phyloP scores from a whole-genome alignment of 1,139 yeast species.

The Tardiomyces depauwii region DNA sequence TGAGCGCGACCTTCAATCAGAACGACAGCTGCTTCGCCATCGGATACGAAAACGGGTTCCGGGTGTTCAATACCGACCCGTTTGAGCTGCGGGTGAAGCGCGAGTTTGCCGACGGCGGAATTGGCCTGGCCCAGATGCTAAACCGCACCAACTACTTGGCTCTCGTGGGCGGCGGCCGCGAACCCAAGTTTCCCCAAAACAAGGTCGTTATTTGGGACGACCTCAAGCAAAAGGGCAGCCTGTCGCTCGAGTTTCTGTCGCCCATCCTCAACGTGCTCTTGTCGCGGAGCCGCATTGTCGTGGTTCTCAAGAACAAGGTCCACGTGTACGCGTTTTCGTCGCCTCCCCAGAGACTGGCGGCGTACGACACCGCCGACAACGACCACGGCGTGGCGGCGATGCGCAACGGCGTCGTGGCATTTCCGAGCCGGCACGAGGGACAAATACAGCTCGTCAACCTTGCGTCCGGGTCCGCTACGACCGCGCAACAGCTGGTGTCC shows the following conservation, averaged over 20 bases:
- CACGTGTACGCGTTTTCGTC: constrained; percentile 71
- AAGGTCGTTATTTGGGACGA: constrained; percentile 85
- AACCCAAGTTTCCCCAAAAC: constrained; percentile 67
- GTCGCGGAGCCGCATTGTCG: constrained; percentile 65
- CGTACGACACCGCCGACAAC: constrained; percentile 64
- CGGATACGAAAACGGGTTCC: constrained; percentile 71
- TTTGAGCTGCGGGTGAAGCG: constrained; percentile 68
- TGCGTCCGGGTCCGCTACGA: constrained; percentile 30
- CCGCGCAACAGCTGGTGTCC: constrained; percentile 50
- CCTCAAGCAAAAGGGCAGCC: constrained; percentile 62
- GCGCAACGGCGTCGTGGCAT: constrained; percentile 45
- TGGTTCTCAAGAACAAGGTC: constrained; percentile 55
- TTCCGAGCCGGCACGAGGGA: constrained; percentile 52
- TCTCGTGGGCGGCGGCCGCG: constrained; percentile 76
- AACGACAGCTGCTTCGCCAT: constrained; percentile 86
- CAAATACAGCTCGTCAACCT: constrained; percentile 73
- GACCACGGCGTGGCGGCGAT: constrained; percentile 61
- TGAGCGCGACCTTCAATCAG: constrained; percentile 68
- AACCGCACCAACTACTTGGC: constrained; percentile 86
- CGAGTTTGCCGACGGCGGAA: constrained; percentile 40
- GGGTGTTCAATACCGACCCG: constrained; percentile 84
- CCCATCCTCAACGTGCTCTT: constrained; percentile 65
- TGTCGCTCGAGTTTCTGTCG: constrained; percentile 60
- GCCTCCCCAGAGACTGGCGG: constrained; percentile 59
- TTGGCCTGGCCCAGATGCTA: constrained; percentile 71